phyloP scores from a whole-genome alignment of 2,329 filamentous ascomycete species.

The Chaetothyriales sp. region DNA sequence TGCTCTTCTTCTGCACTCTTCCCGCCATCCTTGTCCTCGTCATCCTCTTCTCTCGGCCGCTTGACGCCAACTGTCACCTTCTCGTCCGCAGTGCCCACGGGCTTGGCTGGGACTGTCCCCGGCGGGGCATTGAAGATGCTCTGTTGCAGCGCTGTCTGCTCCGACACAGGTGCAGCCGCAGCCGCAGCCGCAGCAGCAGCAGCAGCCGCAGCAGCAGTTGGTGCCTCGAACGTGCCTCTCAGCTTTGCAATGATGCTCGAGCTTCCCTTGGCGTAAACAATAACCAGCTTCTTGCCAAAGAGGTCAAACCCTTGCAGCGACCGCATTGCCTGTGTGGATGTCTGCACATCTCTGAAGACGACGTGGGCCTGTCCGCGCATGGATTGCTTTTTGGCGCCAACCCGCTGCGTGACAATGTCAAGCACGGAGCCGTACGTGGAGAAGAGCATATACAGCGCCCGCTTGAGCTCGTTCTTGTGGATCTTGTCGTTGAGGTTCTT shows the following conservation, averaged over 20 bases:
- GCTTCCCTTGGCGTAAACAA: constrained; percentile 78
- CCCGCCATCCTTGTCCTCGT: constrained; percentile 55
- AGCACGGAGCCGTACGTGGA: constrained; percentile 85
- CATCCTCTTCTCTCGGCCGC: constrained; percentile 52
- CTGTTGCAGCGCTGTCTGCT: constrained; percentile 61
- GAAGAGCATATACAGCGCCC: constrained; percentile 82
- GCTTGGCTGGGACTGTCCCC: constrained; percentile 34
- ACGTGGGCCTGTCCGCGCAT: constrained; percentile 96
- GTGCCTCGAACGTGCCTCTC: constrained; percentile 72
- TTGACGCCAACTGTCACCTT: constrained; percentile 46
- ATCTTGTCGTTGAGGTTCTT: constrained; percentile 82
- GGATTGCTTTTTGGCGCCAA: constrained; percentile 58
- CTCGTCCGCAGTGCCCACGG: constrained; percentile 37
- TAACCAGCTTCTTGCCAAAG: constrained; percentile 70
- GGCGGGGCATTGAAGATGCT: constrained; percentile 59
- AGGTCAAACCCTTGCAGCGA: constrained; percentile 74
- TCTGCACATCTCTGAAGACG: constrained; percentile 74
- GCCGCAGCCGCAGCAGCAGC: constrained; percentile 36
- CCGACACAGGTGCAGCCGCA: constrained; percentile 40
- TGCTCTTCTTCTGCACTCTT: background rate
- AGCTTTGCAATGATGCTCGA: constrained; percentile 81
- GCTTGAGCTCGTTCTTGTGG: constrained; percentile 72
- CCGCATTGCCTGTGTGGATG: constrained; percentile 88
- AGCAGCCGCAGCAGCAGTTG: constrained; percentile 34
- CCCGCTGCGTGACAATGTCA: constrained; percentile 56